Base-by-base conservation (phyloP, 345 rosid genomes). In the Corymbia maculata region DNA sequence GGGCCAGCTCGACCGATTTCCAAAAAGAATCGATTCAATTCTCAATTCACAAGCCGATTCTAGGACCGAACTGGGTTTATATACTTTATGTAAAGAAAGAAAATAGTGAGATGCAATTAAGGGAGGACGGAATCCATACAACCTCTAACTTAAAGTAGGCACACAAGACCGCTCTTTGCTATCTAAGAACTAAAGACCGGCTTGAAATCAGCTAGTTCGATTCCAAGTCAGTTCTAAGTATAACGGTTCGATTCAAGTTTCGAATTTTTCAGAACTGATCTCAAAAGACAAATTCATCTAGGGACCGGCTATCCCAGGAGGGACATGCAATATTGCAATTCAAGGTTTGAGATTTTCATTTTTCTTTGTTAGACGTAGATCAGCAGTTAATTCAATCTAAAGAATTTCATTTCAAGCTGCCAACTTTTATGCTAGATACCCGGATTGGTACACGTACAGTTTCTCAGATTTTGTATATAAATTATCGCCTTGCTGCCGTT, bases 261-360 rank as follows among this genome's bases (percentile, higher is more conserved):
- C 36, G 8, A 64, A 13, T 64, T 64, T 64, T n/a, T 64, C 9
- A 3, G 15, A n/a, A 64, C 0, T 0, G 9, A n/a, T 64, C 19
- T 64, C 2, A 9, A 0, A n/a, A 64, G n/a, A n/a, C 2, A n/a
- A 9, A n/a, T 64, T 64, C 32, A 64, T n/a, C 8, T 2, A 13
- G 32, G 42, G n/a, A 13, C 30, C 5, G 2, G n/a, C 9, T 30
- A 61, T 61, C 32, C 4, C 11, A 13, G 32, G 4, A 61, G 32
- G 16, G 12, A 26, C 42, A n/a, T 26, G 32, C 30, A 28, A 12
- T 13, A n/a, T n/a, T 64, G 42, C 75, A 64, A n/a, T 64, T n/a
- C 75, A 64, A n/a, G 19, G 14, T 36, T 75, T 75, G 47, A 75
- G 49, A 75, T 17, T 36, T 36, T 75, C 5, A 19, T 75, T 75